Evolutionary conservation across 768 basidiomycete species (phyloP), one percentile per base, ranked within the genome.

Genomic region (Cystobasidiopsis lactophilus): DNA sequence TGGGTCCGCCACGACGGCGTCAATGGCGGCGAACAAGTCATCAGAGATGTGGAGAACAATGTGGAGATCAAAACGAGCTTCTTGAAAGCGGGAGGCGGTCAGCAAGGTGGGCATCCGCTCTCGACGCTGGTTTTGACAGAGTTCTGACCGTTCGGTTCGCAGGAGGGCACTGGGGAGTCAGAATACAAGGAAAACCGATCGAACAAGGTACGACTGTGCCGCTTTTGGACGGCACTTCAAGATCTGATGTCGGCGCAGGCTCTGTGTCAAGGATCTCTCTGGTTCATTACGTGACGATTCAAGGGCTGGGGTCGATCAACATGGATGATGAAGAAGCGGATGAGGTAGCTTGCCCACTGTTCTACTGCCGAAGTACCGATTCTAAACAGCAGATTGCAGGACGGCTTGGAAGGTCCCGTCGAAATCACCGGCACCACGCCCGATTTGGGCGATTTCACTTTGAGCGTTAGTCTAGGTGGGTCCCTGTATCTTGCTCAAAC

Each of bases 1-100:
- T 95, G 82, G 79, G 81, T 81, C 1, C 74, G 77, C 59, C 89
- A 84, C 62, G 86, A 93, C 65, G 71, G 82, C 19, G 77, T 85
- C 21, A 75, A 80, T 62, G 85, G 83, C 43, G 85, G 85, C 46
- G 75, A 82, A 24, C 83, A 95, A 66, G 76, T 85, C 50, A 69
- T 95, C 47, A 74, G 77, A 53, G 89, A 95, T 64, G 70, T 74
- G 27, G 64, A 68, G 53, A 93, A 91, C 66, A 93, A 91, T 58
- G 77, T 91, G 46, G 72, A 79, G 64, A 71, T 95, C 26, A 82
- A 78, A 2, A 85, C 82, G 7, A 78, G 83, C 59, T 79, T 86
- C 58, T 67, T 93, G 51, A 93, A 93, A 65, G 70, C 85, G n/a
- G 72, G 79, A 16, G 82, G 79, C 40, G 85, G 82, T 13, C 73